These are phyloP conservation scores for Plantago elongata DNA, from an alignment of 257 asterid genomes.

Conservation along the genomic window DNA sequence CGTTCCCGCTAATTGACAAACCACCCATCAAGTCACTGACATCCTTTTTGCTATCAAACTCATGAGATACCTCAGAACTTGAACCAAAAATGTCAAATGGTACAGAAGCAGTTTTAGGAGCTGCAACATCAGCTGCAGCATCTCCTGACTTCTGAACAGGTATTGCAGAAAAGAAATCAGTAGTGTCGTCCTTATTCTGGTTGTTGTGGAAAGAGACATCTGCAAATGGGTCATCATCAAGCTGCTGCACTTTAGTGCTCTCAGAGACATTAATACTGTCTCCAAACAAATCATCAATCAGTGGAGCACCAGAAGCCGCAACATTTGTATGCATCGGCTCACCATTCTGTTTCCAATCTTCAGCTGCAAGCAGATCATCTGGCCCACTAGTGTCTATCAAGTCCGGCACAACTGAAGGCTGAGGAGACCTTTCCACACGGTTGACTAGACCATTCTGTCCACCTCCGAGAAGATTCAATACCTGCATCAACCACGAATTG, in stretches of 20 bases:
- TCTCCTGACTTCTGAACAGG: slow-evolving; percentile 39
- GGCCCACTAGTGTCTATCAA: slow-evolving; percentile 82
- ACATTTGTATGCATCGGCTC: slow-evolving; percentile 32
- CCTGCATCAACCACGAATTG: slow-evolving; percentile 38
- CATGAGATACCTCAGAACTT: slow-evolving; percentile 40
- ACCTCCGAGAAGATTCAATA: slow-evolving; percentile 60
- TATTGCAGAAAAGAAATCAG: slow-evolving; percentile 67
- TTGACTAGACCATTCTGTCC: slow-evolving; percentile 42
- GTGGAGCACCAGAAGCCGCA: slow-evolving; percentile 47
- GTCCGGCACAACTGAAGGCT: slow-evolving; percentile 65
- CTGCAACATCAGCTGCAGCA: slow-evolving; percentile 30
- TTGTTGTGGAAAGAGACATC: slow-evolving; percentile 75
- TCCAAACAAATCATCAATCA: slow-evolving; percentile 68
- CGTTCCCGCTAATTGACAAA: slow-evolving; percentile 48
- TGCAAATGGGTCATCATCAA: slow-evolving; percentile 88
- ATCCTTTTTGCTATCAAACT: slow-evolving; percentile 32
- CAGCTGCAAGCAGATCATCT: slow-evolving; percentile 43
- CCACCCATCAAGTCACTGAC: slow-evolving; percentile 53
- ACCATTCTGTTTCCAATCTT: slow-evolving; percentile 33
- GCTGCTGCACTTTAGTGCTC: slow-evolving; percentile 34
- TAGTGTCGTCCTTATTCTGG: slow-evolving; percentile 41
- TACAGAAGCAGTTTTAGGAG: slow-evolving; percentile 42
- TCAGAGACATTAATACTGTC: slow-evolving; percentile 36
- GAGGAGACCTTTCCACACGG: slow-evolving; percentile 41
- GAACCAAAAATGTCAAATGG: slow-evolving; percentile 58